Evolutionary conservation across 176 grass and related monocot species (phyloP), one percentile per base, ranked within the genome.

Genomic region (Ensete glaucum): DNA sequence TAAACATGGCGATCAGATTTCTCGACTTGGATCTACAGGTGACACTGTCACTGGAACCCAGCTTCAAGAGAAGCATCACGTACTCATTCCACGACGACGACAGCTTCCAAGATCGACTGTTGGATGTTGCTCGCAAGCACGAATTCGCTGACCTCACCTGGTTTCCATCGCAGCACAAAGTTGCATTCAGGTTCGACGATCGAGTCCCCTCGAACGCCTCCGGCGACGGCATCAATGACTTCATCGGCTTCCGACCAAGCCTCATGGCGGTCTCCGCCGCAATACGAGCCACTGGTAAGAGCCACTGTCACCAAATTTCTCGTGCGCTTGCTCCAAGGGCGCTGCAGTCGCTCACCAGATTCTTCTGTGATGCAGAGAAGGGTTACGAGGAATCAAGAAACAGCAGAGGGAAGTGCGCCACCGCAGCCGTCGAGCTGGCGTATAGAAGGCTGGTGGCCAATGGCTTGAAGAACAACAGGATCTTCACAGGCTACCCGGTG

Each of bases 91-190:
- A 83, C 50, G 54, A 92, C 26, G 89, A 96, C 58, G 20, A 68
- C 20, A 62, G 16, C 19, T 66, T 96, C 27, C 69, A 92, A 83
- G 83, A 96, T 23, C 82, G 90, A 52, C 92, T 90, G 63, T 55
- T 79, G 0, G 79, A 76, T 23, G 87, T 85, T 72, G 93, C 93
- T 11, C 29, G 55, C 29, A 51, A 75, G 14, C 85, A 96, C 64
- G 85, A 96, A 77, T 96, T 96, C 70, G 87, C 85, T 1, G 89
- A 92, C 79, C 90, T 96, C 70, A 79, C 87, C 58, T 96, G 87
- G 93, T 96, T 90, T 74, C 89, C 89, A 8, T 96, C 89, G 2
- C 89, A 96, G 78, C 81, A 58, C 54, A 76, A 71, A 27, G 89
- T 85, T 0, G 83, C 92, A 43, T 92, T 90, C 81, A 73, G 93